Percentiles rank a stretch among this genome's conserved stretches.
Conservation (phyloP, 441 rosid species). For the Pelargonium cotyledonis region DNA sequence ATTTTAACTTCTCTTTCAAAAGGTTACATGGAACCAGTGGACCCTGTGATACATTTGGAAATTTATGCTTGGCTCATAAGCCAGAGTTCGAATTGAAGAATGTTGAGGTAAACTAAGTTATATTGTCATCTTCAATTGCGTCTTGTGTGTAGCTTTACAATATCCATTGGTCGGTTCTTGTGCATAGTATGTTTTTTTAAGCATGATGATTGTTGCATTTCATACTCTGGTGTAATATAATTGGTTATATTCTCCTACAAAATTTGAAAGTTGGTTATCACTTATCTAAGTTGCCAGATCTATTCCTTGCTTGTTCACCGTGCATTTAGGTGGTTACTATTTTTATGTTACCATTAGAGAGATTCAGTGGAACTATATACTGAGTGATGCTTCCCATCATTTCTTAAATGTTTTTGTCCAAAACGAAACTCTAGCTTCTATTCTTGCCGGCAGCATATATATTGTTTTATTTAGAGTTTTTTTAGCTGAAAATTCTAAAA, state of each 20-base stretch:
- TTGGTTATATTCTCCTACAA: background rate
- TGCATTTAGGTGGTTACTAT: background rate
- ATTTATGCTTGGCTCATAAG: constrained; percentile 67
- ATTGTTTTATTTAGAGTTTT: background rate
- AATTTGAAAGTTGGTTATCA: too few relatives aligned
- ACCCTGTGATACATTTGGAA: constrained; percentile 78
- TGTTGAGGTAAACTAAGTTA: constrained; percentile 60
- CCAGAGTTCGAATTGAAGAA: constrained; percentile 63
- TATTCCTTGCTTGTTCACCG: too few relatives aligned
- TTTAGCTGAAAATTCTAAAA: background rate
- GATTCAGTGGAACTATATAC: background rate
- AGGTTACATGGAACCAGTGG: constrained; percentile 88
- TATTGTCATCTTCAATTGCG: background rate
- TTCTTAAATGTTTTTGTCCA: background rate
- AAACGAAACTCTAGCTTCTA: background rate
- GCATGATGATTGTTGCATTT: background rate
- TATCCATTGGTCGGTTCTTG: background rate
- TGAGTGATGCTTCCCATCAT: background rate
- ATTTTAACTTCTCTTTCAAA: constrained; percentile 18
- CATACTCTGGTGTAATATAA: background rate
- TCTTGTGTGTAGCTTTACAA: background rate
- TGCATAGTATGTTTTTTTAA: background rate
- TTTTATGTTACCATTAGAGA: background rate
- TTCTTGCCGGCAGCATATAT: background rate
- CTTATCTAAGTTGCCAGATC: too few relatives aligned